Conservation (phyloP, 2,329 filamentous ascomycete species). For the Dactylonectria estremocensis region DNA sequence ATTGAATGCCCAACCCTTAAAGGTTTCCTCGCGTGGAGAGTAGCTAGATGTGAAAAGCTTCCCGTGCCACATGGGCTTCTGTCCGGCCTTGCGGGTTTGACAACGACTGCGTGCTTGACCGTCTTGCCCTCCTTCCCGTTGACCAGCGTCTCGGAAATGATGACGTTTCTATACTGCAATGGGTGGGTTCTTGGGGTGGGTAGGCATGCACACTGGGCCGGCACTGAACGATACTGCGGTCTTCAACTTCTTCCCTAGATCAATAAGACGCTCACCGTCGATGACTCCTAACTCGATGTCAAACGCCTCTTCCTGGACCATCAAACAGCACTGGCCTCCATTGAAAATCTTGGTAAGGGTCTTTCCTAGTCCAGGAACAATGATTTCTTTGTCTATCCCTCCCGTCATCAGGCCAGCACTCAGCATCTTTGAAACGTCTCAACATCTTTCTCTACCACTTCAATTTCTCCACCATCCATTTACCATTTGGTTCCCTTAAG, state of each 20-base stretch:
- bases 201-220: constrained; percentile 55
- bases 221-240: constrained; percentile 50
- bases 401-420: no score
- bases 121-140: constrained; percentile 48
- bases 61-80: constrained; percentile 63
- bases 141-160: constrained; percentile 55
- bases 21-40: constrained; percentile 59
- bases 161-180: constrained; percentile 59
- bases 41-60: constrained; percentile 60
- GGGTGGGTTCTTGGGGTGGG: constrained; percentile 60
- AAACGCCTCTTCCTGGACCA: constrained; percentile 58
- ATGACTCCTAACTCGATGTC: constrained; percentile 53
- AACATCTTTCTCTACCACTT: no score
- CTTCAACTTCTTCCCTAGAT: constrained; percentile 61
- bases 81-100: constrained; percentile 62
- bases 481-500: no score
- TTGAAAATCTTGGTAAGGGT: no score
- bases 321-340: constrained; percentile 62
- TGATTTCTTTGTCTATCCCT: no score
- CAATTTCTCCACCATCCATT: no score
- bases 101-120: constrained; percentile 59
- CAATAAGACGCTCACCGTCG: constrained; percentile 55
- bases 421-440: no score
- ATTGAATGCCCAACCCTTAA: constrained; percentile 56
- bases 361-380: no score